Conservation (phyloP, 768 basidiomycete species). For the Boletellus emodensis region DNA sequence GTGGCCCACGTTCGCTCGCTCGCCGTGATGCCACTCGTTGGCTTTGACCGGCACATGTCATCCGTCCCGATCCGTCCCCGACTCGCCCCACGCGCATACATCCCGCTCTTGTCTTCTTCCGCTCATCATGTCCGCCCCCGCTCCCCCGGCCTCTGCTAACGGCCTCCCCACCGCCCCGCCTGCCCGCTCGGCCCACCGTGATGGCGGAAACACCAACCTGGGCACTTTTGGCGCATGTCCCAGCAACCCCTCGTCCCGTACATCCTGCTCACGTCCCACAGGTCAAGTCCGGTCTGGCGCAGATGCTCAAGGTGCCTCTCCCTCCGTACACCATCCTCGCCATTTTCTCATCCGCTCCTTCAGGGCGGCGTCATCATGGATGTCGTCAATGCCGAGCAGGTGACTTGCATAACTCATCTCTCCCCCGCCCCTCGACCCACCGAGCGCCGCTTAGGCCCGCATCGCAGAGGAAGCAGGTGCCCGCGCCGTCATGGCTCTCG, state of each 20-base stretch:
- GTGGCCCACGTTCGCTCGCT: too few relatives aligned
- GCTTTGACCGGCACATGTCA: background rate
- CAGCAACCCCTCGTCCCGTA: background rate
- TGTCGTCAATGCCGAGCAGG: slow-evolving; percentile 77
- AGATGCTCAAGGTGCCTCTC: slow-evolving; percentile 83
- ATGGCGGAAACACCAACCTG: slow-evolving; percentile 54
- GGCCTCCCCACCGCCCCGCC: slow-evolving; percentile 40
- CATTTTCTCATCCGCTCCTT: background rate
- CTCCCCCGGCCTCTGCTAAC: slow-evolving; percentile 1
- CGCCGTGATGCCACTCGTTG: too few relatives aligned
- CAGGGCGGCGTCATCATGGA: slow-evolving; percentile 95
- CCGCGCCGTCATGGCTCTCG: slow-evolving; percentile 96
- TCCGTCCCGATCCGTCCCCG: slow-evolving; percentile 1
- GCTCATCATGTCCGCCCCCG: background rate
- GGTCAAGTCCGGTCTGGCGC: slow-evolving; percentile 93
- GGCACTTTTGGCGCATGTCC: slow-evolving; percentile 67
- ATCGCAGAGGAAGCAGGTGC: slow-evolving; percentile 98
- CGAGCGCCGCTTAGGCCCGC: slow-evolving; percentile 56
- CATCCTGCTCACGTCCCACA: slow-evolving; percentile 24
- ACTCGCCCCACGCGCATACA: background rate
- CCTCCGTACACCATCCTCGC: background rate
- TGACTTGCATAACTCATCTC: slow-evolving; percentile 11
- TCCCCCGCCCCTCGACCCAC: slow-evolving; percentile 17
- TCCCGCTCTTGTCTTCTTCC: background rate
- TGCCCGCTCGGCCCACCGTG: slow-evolving; percentile 42